Conservation (phyloP, 2,329 filamentous ascomycete species). For the Blumeria graminis region DNA sequence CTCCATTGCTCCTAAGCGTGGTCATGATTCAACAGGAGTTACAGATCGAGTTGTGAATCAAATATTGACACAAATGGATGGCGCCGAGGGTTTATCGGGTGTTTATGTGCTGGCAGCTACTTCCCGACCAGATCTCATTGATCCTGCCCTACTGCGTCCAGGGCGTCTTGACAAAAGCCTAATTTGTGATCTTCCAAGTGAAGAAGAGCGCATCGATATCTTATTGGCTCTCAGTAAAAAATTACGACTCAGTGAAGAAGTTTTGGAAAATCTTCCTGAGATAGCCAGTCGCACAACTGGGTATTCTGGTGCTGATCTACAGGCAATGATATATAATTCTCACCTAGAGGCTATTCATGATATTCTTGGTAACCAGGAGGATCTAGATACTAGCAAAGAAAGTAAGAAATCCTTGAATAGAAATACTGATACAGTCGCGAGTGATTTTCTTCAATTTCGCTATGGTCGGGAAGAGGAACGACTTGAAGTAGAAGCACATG, state of each 20-base stretch:
- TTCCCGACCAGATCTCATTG: slow-evolving; percentile 78
- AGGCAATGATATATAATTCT: slow-evolving; percentile 86
- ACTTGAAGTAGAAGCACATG: slow-evolving; percentile 17
- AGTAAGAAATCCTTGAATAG: slow-evolving; percentile 11
- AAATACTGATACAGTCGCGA: slow-evolving; percentile 4
- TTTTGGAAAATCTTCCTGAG: slow-evolving; percentile 33
- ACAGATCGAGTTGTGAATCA: slow-evolving; percentile 97
- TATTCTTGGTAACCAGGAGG: slow-evolving; percentile 42
- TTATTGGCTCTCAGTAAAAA: slow-evolving; percentile 63
- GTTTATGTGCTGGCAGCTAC: slow-evolving; percentile 95
- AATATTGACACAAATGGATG: slow-evolving; percentile 95
- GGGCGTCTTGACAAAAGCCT: slow-evolving; percentile 84
- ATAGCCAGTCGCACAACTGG: slow-evolving; percentile 64
- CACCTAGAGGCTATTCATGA: slow-evolving; percentile 95
- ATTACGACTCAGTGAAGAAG: slow-evolving; percentile 44
- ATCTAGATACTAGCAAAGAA: slow-evolving; percentile 13
- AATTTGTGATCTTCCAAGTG: slow-evolving; percentile 65
- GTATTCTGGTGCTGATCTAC: slow-evolving; percentile 82
- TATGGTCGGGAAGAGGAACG: slow-evolving; percentile 39
- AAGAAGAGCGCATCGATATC: slow-evolving; percentile 71
- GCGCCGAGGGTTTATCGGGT: slow-evolving; percentile 78
- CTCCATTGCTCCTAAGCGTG: slow-evolving; percentile 87
- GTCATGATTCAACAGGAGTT: slow-evolving; percentile 93
- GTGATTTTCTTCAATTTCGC: slow-evolving; percentile 58
- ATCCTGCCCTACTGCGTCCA: slow-evolving; percentile 74